Percentiles rank a stretch among this genome's conserved stretches.
These are phyloP conservation scores for Lachnellula arida DNA, from an alignment of 2,329 filamentous ascomycete genomes.

Conservation along the genomic window DNA sequence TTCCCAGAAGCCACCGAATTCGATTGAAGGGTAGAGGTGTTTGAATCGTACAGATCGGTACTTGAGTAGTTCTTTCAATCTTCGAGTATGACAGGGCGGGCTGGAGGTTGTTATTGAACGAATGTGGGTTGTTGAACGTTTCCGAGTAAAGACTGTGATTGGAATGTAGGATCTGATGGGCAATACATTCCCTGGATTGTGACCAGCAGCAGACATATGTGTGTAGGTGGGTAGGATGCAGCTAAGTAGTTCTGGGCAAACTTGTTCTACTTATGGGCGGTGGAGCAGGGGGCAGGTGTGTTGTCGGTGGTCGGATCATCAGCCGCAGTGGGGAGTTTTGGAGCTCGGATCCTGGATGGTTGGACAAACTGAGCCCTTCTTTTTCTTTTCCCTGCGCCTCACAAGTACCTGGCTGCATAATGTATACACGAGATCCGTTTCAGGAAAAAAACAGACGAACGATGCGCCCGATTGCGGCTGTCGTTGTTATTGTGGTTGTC, in stretches of 20 bases:
- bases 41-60: not conserved
- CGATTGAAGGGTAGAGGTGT: not conserved
- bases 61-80: not conserved
- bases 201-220: constrained; percentile 17
- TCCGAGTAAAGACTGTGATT: not conserved
- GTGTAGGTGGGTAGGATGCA: constrained; percentile 2
- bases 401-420: too few species aligned
- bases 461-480: not conserved
- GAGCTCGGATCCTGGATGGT: too few species aligned
- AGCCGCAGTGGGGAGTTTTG: too few species aligned
- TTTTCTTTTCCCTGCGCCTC: too few species aligned
- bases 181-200: not conserved
- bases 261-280: not conserved
- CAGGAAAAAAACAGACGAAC: not conserved
- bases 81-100: not conserved
- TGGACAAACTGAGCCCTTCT: too few species aligned
- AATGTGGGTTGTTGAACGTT: not conserved
- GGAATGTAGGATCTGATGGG: not conserved
- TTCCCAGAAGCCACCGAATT: not conserved
- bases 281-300: too few species aligned
- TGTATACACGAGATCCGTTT: too few species aligned
- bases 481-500: not conserved
- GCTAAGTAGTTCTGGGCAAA: not conserved
- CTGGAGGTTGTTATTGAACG: constrained; percentile 3
- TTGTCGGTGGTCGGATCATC: too few species aligned